Conservation (phyloP, 305 asterid species). For the Rubia tinctorum region DNA sequence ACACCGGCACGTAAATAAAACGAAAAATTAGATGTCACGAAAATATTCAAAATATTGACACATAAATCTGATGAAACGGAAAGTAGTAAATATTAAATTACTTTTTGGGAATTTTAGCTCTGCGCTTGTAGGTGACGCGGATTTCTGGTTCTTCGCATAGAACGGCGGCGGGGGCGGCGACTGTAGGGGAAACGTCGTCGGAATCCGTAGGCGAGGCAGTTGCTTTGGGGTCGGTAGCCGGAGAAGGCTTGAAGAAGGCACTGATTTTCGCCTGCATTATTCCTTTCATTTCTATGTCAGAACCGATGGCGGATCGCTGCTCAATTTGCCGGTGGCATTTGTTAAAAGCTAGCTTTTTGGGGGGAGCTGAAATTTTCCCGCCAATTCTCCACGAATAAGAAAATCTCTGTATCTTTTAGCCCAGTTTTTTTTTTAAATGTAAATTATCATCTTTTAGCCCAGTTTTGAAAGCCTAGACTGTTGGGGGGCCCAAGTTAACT, state of each 20-base stretch:
- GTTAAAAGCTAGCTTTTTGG: not conserved
- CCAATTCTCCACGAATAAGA: not conserved
- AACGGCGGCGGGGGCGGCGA: conserved; percentile 1
- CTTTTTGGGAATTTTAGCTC: conserved; percentile 23
- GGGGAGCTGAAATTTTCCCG: conserved; percentile 7
- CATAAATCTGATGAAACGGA: not conserved
- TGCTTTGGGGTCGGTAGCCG: conserved; percentile 25
- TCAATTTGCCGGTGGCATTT: not conserved
- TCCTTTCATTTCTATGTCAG: not conserved
- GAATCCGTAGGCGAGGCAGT: conserved; percentile 23
- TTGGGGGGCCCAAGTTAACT: not conserved
- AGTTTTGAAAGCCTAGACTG: not conserved
- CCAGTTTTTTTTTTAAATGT: too few species aligned
- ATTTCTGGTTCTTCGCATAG: conserved; percentile 32
- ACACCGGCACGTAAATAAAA: not conserved
- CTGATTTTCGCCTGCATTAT: conserved; percentile 57
- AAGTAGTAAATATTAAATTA: not conserved
- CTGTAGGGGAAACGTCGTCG: conserved; percentile 13
- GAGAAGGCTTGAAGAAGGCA: conserved; percentile 47
- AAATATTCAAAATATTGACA: not conserved
- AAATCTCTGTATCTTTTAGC: not conserved
- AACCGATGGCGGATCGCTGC: not conserved
- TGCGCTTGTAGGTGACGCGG: conserved; percentile 38
- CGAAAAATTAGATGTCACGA: not conserved
- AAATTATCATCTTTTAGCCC: too few species aligned